phyloP scores from a whole-genome alignment of 108 stramenopile genomes.

The Fragilaria crotonensis region DNA sequence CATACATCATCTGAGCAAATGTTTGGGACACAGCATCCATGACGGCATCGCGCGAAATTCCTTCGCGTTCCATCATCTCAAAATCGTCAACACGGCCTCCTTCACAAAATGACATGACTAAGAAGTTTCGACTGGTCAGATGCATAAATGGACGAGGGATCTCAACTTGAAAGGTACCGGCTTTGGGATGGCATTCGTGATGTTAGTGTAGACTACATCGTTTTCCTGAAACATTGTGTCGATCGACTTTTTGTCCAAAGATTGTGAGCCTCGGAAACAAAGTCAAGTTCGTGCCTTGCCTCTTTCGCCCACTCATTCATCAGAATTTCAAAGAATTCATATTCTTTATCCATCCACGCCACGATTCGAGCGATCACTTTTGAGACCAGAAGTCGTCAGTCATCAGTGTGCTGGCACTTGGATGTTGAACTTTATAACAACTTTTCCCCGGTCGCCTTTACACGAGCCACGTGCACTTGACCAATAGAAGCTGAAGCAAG shows the following conservation, averaged over 20 bases:
- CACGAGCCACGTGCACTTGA: constrained; percentile 1
- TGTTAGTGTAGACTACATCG: background rate
- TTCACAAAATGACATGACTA: constrained; percentile 15
- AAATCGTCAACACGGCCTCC: constrained; percentile 6
- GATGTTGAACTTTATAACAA: constrained; percentile 5
- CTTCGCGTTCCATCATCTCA: background rate
- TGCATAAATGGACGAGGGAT: background rate
- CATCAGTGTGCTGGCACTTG: background rate
- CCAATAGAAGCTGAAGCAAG: constrained; percentile 4
- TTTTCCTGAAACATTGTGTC: background rate
- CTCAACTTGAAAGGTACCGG: constrained; percentile 2
- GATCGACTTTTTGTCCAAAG: background rate
- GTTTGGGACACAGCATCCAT: constrained; percentile 5
- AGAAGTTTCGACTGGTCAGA: background rate
- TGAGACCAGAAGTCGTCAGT: background rate
- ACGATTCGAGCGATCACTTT: constrained; percentile 2
- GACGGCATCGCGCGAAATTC: background rate
- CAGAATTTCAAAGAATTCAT: constrained; percentile 12
- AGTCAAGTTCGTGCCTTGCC: constrained; percentile 6
- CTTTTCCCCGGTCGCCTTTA: constrained; percentile 5
- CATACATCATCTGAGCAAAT: constrained; percentile 11
- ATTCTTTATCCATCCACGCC: background rate
- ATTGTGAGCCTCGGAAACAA: constrained; percentile 2
- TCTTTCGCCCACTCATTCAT: constrained; percentile 8
- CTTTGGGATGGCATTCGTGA: background rate